phyloP scores from a whole-genome alignment of 345 rosid species.

The Erysimum cheiranthoides region DNA sequence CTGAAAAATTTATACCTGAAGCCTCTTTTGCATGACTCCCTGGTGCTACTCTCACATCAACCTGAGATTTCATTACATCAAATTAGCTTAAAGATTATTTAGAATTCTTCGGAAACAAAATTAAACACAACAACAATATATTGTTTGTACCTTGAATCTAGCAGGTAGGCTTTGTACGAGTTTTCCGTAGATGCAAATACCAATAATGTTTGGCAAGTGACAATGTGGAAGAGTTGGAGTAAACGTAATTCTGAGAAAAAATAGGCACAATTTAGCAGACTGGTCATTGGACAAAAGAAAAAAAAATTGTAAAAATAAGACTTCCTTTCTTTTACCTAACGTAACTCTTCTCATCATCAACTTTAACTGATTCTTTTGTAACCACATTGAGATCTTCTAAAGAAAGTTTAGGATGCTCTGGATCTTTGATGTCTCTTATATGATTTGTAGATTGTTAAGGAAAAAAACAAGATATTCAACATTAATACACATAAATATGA shows the following conservation, averaged over 20 bases:
- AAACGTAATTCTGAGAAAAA: conserved; percentile 68
- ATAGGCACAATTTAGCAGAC: neutral
- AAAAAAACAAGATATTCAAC: neutral
- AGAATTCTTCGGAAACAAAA: neutral
- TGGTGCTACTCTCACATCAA: conserved; percentile 79
- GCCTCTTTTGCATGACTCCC: conserved; percentile 92
- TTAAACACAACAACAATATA: neutral
- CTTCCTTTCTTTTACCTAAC: conserved; percentile 51
- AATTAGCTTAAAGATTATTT: conserved; percentile 3
- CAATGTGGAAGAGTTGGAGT: conserved; percentile 90
- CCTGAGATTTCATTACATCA: neutral
- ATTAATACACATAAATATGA: neutral
- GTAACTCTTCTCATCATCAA: conserved; percentile 60
- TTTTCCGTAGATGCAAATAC: conserved; percentile 82
- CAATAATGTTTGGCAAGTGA: conserved; percentile 79
- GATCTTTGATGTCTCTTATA: conserved; percentile 90
- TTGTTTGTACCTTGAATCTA: conserved; percentile 71
- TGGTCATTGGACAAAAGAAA: neutral
- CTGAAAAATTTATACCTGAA: conserved; percentile 46
- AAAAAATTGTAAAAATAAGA: neutral
- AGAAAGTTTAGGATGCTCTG: conserved; percentile 75
- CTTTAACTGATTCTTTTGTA: conserved; percentile 82
- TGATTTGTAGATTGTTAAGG: conserved; percentile 66
- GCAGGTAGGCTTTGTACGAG: conserved; percentile 82
- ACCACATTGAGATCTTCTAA: conserved; percentile 82